These are phyloP conservation scores for Flaveria bidentis DNA, from an alignment of 129 eudicot species.

Conservation along the genomic window DNA sequence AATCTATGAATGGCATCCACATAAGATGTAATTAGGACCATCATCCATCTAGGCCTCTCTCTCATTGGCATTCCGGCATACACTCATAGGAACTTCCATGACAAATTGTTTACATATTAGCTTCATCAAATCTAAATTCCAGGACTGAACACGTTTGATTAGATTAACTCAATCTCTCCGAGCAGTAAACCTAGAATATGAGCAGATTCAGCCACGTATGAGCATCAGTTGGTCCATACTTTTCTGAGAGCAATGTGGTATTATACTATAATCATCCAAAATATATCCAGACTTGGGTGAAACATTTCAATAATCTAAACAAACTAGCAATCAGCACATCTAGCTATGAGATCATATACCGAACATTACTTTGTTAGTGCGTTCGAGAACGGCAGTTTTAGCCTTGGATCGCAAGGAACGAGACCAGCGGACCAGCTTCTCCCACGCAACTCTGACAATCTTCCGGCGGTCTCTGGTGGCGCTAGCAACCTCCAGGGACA, in stretches of 20 bases:
- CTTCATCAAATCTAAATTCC: constrained; percentile 4
- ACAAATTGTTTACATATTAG: no score
- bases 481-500: constrained; percentile 36
- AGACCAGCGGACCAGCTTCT: constrained; percentile 96
- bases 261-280: not conserved
- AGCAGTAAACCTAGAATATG: not conserved
- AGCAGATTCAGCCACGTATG: constrained; percentile 7
- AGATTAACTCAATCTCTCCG: not conserved
- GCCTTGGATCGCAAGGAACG: constrained; percentile 76
- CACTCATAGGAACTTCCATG: no score
- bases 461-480: constrained; percentile 63
- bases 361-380: constrained; percentile 68
- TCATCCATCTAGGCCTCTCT: not conserved
- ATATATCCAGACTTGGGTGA: not conserved
- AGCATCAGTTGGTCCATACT: not conserved
- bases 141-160: not conserved
- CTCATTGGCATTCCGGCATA: no score
- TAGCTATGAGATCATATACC: not conserved
- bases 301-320: not conserved
- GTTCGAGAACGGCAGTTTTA: constrained; percentile 86
- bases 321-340: constrained; percentile 7
- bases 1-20: not conserved
- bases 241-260: not conserved
- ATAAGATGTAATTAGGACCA: constrained; percentile 6
- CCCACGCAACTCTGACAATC: constrained; percentile 88